phyloP scores from a whole-genome alignment of 1,284 basidiomycete genomes.

The Hymenochaete sp. region DNA sequence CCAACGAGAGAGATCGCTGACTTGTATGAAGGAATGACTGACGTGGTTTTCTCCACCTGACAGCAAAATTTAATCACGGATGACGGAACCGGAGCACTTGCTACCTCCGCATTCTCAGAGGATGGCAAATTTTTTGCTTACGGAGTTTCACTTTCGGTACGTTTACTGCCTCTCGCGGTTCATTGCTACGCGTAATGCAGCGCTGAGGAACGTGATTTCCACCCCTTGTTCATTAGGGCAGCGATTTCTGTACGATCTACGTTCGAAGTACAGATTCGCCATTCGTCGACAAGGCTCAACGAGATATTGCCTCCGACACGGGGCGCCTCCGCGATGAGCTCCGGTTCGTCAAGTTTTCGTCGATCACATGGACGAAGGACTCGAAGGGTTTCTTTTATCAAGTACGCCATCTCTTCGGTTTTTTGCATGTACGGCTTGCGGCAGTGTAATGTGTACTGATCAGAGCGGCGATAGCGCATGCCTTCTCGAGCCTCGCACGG shows the following conservation, averaged over 20 bases:
- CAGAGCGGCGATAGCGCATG: slow-evolving; percentile 38
- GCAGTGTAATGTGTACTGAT: not conserved
- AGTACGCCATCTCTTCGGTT: slow-evolving; percentile 29
- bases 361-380: slow-evolving; percentile 66
- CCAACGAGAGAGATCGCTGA: slow-evolving; percentile 55
- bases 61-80: slow-evolving; percentile 62
- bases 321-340: slow-evolving; percentile 56
- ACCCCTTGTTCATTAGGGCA: slow-evolving; percentile 41
- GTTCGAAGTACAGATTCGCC: slow-evolving; percentile 56
- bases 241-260: slow-evolving; percentile 66
- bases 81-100: slow-evolving; percentile 67
- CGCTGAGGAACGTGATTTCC: too few relatives aligned
- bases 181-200: too few relatives aligned
- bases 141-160: slow-evolving; percentile 61
- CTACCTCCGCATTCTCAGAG: slow-evolving; percentile 51
- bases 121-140: slow-evolving; percentile 70
- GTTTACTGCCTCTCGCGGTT: slow-evolving; percentile 17
- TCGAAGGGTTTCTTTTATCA: slow-evolving; percentile 80
- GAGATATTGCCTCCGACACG: slow-evolving; percentile 36
- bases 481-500: slow-evolving; percentile 46
- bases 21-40: slow-evolving; percentile 48
- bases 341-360: slow-evolving; percentile 69
- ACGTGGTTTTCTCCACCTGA: too few relatives aligned
- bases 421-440: too few relatives aligned
- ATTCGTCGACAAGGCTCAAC: slow-evolving; percentile 35